Conservation (phyloP, 192 early-diverging fungal genomes). For the Pilaira anomala region DNA sequence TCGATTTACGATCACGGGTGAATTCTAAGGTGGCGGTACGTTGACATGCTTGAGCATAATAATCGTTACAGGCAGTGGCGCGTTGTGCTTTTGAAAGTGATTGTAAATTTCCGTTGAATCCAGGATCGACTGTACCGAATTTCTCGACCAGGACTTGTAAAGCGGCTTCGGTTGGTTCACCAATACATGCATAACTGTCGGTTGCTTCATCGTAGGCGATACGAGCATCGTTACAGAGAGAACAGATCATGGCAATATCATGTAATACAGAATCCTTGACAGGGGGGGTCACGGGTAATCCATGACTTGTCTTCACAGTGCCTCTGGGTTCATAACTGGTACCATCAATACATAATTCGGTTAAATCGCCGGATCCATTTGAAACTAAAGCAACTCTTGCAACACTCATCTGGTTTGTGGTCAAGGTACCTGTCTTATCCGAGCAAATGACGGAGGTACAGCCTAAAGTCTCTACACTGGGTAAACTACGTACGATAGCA, state of each 20-base stretch:
- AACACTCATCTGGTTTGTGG: conserved; percentile 97
- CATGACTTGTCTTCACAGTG: conserved; percentile 34
- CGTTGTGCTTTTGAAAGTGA: conserved; percentile 51
- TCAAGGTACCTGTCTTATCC: conserved; percentile 99
- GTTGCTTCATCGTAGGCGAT: conserved; percentile 71
- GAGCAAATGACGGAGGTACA: conserved; percentile 98
- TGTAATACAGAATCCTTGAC: conserved; percentile 55
- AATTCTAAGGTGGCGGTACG: conserved; percentile 85
- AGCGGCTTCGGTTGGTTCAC: conserved; percentile 99
- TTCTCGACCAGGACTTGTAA: conserved; percentile 93
- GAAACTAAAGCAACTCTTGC: conserved; percentile 59
- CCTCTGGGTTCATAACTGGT: conserved; percentile 87
- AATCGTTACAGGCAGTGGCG: conserved; percentile 70
- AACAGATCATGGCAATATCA: conserved; percentile 79
- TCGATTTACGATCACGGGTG: conserved; percentile 96
- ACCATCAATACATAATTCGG: conserved; percentile 80
- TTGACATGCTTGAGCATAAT: conserved; percentile 57
- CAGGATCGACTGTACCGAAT: conserved; percentile 70
- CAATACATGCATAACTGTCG: conserved; percentile 71
- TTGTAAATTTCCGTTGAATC: conserved; percentile 59
- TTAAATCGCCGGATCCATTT: conserved; percentile 40
- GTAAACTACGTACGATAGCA: conserved; percentile 92
- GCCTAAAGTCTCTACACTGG: conserved; percentile 94
- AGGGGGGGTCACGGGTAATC: conserved; percentile 41
- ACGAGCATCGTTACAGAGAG: conserved; percentile 88